Base-by-base conservation (phyloP, 768 basidiomycete species). In the Candolleomyces efflorescens region DNA sequence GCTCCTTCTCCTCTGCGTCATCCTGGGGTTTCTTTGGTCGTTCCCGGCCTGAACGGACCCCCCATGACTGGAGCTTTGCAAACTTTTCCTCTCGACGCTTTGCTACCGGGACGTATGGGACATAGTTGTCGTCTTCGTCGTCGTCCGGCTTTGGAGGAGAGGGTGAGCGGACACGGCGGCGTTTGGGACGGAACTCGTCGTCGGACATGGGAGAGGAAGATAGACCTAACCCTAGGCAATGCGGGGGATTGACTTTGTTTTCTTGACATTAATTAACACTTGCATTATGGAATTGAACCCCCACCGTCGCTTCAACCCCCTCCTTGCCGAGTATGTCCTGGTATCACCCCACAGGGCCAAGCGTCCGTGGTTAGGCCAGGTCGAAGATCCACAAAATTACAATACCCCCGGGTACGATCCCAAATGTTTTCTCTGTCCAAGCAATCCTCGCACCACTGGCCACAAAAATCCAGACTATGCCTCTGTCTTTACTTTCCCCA, bases 261-360 rank as follows among this genome's bases (percentile, higher is more conserved):
- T 26, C 51, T 36, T 32, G 39, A 12, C 36, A 53, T 53, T 32
- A 51, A 13, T 15, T 6, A 51, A 13, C 7, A 32, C 50, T 17
- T 17, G 37, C 50, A 22, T 32, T 36, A 32, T 36, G n/a, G 56
- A 55, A 24, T 58, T 61, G 37, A 47, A 56, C 43, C 82, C 87
- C 36, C 89, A 91, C 67, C 81, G 89, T 58, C 81, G 89, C 59
- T 79, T 82, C 68, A 95, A 95, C 65, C 91, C 93, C 3, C 80
- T 95, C 58, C 85, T 82, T 0, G 80, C 83, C 58, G 87, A 87
- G 63, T 78, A 90, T 66, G 74, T 94, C 55, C 84, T 95, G 36
- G 89, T 94, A 37, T 94, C 92, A 39, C 92, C 94, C 0, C 94
- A 96, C 70, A 88, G 94, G 53, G 92, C 80, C 7, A 92, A 90